phyloP scores from a whole-genome alignment of 2,329 filamentous ascomycete species.

The Fusarium annulatum region DNA sequence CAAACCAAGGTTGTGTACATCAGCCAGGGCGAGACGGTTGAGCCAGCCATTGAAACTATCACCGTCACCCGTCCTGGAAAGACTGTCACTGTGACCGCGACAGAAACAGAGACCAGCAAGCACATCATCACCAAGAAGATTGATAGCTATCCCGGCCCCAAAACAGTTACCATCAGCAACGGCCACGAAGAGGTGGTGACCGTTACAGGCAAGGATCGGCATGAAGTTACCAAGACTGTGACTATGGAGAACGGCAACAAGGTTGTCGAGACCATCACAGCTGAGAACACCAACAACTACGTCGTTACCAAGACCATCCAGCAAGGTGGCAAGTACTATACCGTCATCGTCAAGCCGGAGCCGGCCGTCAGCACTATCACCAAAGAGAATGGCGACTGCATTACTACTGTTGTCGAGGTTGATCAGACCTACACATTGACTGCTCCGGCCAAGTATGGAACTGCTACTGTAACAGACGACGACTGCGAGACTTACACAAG shows the following conservation, averaged over 20 bases:
- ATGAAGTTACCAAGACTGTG: conserved; percentile 22
- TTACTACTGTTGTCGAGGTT: conserved; percentile 34
- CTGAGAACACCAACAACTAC: conserved; percentile 21
- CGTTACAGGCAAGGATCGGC: background rate
- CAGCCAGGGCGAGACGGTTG: conserved; percentile 29
- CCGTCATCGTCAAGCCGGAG: conserved; percentile 36
- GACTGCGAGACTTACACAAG: conserved; percentile 29
- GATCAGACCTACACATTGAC: conserved; percentile 40
- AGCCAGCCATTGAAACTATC: conserved; percentile 43
- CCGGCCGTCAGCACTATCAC: conserved; percentile 34
- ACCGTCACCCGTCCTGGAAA: conserved; percentile 41
- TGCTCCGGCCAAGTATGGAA: conserved; percentile 38
- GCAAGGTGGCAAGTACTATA: conserved; percentile 36
- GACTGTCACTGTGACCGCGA: conserved; percentile 42
- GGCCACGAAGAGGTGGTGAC: conserved; percentile 30
- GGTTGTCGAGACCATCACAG: conserved; percentile 33
- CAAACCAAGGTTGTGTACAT: conserved; percentile 34
- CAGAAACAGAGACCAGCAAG: conserved; percentile 32
- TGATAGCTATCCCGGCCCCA: conserved; percentile 28
- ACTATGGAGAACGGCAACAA: conserved; percentile 28
- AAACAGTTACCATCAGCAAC: conserved; percentile 27
- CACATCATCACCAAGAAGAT: conserved; percentile 40
- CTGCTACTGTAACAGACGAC: conserved; percentile 40
- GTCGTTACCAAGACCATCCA: conserved; percentile 41
- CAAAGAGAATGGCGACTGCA: conserved; percentile 27